These are phyloP conservation scores for Simmondsia chinensis DNA, from an alignment of 148 eudicot genomes.

Conservation along the genomic window DNA sequence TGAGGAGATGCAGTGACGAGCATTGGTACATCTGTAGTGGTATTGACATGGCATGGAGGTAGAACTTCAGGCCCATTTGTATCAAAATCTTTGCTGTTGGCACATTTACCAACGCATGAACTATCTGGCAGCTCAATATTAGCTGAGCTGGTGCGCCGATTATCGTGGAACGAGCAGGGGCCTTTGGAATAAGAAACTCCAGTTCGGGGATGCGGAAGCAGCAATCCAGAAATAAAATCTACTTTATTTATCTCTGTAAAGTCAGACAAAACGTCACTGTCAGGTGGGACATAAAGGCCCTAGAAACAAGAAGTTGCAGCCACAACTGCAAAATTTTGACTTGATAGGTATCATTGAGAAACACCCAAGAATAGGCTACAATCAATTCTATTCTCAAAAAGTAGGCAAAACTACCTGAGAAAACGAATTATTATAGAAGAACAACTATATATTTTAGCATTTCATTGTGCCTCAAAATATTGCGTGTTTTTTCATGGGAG, in stretches of 20 bases:
- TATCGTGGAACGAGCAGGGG: constrained; percentile 19
- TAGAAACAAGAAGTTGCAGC: background rate
- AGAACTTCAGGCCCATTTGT: constrained; percentile 18
- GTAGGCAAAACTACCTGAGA: too few relatives aligned
- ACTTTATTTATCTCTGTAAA: constrained; percentile 64
- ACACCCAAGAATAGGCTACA: too few relatives aligned
- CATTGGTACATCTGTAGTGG: too few relatives aligned
- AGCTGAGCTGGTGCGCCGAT: constrained; percentile 14
- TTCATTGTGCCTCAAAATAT: too few relatives aligned
- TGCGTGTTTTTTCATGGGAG: too few relatives aligned
- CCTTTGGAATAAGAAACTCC: constrained; percentile 21
- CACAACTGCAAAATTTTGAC: background rate
- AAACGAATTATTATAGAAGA: too few relatives aligned
- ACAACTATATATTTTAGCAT: too few relatives aligned
- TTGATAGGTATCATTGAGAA: too few relatives aligned
- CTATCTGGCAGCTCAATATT: constrained; percentile 22
- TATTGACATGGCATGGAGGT: constrained; percentile 13
- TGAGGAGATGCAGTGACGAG: constrained; percentile 28
- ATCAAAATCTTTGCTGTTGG: constrained; percentile 24
- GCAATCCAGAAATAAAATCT: constrained; percentile 60
- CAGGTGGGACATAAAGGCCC: background rate
- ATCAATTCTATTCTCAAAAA: too few relatives aligned
- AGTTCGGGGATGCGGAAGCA: constrained; percentile 44
- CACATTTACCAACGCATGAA: constrained; percentile 18
- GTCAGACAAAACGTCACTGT: background rate